These are phyloP conservation scores for Beauveria bassiana DNA, from an alignment of 2,329 filamentous ascomycete species.

Conservation along the genomic window DNA sequence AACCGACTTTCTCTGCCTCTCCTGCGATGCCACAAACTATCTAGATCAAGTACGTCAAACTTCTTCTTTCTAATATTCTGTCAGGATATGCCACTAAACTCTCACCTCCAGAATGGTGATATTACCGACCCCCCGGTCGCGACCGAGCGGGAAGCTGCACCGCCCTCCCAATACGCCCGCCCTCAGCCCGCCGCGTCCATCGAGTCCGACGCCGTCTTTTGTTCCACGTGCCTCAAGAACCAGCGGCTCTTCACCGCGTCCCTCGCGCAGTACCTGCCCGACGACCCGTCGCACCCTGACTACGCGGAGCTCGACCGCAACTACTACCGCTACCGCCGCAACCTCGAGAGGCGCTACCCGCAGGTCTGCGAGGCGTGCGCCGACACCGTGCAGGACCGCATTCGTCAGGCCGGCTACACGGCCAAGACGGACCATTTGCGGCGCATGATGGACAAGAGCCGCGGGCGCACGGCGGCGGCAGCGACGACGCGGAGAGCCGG, in stretches of 20 bases:
- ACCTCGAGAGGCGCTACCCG: constrained; percentile 77
- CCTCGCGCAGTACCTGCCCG: constrained; percentile 71
- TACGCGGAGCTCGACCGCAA: constrained; percentile 61
- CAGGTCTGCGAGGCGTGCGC: constrained; percentile 80
- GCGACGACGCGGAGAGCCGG: constrained; percentile 22
- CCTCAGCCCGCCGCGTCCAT: constrained; percentile 26
- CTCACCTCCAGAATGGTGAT: constrained; percentile 59
- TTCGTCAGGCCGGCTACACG: constrained; percentile 66
- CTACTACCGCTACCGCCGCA: constrained; percentile 61
- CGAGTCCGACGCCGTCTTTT: constrained; percentile 43
- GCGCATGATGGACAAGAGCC: constrained; percentile 63
- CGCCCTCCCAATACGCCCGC: constrained; percentile 40
- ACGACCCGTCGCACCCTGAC: constrained; percentile 55
- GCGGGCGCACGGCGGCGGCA: constrained; percentile 25
- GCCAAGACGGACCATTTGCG: constrained; percentile 77
- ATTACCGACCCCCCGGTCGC: constrained; percentile 77
- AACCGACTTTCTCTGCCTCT: constrained; percentile 62
- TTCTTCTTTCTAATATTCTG: not conserved
- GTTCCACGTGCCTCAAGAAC: constrained; percentile 77
- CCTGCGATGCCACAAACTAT: constrained; percentile 83
- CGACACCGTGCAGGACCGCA: constrained; percentile 60
- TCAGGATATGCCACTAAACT: constrained; percentile 7
- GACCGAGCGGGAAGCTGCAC: constrained; percentile 36
- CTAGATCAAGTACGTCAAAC: constrained; percentile 63
- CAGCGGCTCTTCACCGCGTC: constrained; percentile 72